These are phyloP conservation scores for Boletus reticuloceps DNA, from an alignment of 768 basidiomycete genomes.

Conservation along the genomic window DNA sequence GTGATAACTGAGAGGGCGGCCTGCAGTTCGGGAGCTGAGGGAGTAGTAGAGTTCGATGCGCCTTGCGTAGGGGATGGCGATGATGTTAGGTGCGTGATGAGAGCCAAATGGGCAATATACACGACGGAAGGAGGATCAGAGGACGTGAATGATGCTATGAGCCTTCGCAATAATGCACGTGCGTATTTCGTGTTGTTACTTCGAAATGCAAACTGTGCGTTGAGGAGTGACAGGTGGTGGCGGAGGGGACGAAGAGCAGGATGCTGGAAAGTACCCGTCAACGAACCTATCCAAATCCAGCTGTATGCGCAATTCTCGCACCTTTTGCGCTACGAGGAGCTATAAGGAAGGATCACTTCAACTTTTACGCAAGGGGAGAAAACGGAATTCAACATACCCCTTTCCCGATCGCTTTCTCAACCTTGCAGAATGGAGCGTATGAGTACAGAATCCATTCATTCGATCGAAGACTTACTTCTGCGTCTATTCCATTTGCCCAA, in stretches of 20 bases:
- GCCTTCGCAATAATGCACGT: slow-evolving; percentile 54
- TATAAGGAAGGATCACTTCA: slow-evolving; percentile 19
- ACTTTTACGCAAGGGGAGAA: background rate
- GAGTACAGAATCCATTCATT: background rate
- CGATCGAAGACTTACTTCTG: slow-evolving; percentile 41
- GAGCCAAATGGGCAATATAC: slow-evolving; percentile 55
- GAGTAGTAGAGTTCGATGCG: background rate
- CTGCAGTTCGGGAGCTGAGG: slow-evolving; percentile 22
- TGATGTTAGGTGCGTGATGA: slow-evolving; percentile 44
- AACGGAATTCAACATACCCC: slow-evolving; percentile 47
- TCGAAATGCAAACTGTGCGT: slow-evolving; percentile 51
- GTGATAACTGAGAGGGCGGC: slow-evolving; percentile 33
- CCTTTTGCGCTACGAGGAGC: slow-evolving; percentile 60
- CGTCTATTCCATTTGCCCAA: slow-evolving; percentile 51
- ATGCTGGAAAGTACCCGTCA: slow-evolving; percentile 40
- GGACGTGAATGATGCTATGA: slow-evolving; percentile 44
- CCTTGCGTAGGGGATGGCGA: slow-evolving; percentile 4
- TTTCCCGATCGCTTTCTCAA: slow-evolving; percentile 65
- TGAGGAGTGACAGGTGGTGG: slow-evolving; percentile 57
- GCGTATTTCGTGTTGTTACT: slow-evolving; percentile 55
- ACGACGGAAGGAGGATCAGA: slow-evolving; percentile 51
- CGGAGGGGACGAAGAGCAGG: slow-evolving; percentile 62
- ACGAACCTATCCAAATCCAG: background rate
- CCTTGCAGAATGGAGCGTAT: slow-evolving; percentile 26
- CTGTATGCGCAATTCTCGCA: slow-evolving; percentile 27